Evolutionary conservation across 1,284 basidiomycete genomes (phyloP).

Genomic region (Cryptococcus sp.): DNA sequence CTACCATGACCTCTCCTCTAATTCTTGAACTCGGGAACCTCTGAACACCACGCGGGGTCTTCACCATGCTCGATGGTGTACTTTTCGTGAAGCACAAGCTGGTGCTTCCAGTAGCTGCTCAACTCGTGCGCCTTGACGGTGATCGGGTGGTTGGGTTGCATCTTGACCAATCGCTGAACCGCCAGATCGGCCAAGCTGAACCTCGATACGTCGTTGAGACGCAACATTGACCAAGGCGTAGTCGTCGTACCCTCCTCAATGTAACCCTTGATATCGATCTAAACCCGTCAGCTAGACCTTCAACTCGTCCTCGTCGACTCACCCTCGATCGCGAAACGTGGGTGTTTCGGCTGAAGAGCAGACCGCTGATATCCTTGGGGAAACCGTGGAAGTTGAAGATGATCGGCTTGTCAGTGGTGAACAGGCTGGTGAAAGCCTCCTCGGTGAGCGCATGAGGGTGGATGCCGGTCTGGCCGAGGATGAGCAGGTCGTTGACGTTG

Average conservation of each 20-base stretch:
- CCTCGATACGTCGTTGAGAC: constrained; percentile 47
- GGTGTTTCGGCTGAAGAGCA: constrained; percentile 43
- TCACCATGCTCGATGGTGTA: constrained; percentile 45
- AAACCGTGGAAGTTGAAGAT: constrained; percentile 78
- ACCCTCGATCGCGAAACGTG: constrained; percentile 42
- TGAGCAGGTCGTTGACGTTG: constrained; percentile 68
- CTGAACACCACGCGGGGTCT: constrained; percentile 41
- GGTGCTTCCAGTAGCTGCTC: constrained; percentile 43
- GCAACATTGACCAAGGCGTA: constrained; percentile 50
- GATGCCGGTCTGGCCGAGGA: constrained; percentile 58
- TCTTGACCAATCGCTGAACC: constrained; percentile 35
- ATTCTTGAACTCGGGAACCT: constrained; percentile 30
- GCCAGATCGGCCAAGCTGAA: constrained; percentile 49
- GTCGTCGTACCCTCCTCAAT: constrained; percentile 50
- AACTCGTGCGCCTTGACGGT: constrained; percentile 42
- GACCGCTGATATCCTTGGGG: constrained; percentile 40
- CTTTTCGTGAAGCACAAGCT: constrained; percentile 41
- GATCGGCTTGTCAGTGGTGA: constrained; percentile 63
- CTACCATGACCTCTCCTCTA: too few relatives aligned
- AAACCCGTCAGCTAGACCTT: constrained; percentile 1
- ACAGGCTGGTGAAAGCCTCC: constrained; percentile 61
- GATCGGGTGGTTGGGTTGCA: constrained; percentile 37
- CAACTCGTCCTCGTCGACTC: constrained; percentile 5
- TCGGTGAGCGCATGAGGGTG: constrained; percentile 72
- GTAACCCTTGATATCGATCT: constrained; percentile 48